These are phyloP conservation scores for Suillus cothurnatus DNA, from an alignment of 768 basidiomycete genomes.

Conservation along the genomic window DNA sequence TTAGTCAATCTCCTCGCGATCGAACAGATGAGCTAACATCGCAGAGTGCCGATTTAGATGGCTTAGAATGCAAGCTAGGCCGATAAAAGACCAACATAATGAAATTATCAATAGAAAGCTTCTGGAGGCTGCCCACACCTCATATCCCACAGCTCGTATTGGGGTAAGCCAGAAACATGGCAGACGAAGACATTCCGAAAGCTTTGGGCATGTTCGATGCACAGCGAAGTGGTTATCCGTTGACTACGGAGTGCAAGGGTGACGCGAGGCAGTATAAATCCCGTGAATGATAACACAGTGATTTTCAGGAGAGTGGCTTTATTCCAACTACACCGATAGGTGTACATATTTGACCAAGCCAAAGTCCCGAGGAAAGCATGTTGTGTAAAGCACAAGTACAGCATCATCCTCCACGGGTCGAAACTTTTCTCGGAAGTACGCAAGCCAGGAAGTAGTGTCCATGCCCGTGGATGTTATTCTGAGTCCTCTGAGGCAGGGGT, in stretches of 20 bases:
- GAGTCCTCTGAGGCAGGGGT: not conserved
- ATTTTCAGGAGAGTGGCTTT: not conserved
- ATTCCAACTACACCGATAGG: not conserved
- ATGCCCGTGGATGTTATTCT: not conserved
- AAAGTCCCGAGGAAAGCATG: constrained; percentile 1
- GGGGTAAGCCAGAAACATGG: not conserved
- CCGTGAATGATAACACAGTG: constrained; percentile 5
- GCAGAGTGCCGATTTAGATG: not conserved
- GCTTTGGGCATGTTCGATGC: constrained; percentile 5
- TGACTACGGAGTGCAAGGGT: constrained; percentile 8
- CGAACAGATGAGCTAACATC: constrained; percentile 1
- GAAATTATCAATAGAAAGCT: constrained; percentile 1
- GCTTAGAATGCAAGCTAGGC: not conserved
- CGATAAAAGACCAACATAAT: constrained; percentile 1
- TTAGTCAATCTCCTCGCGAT: constrained; percentile 5
- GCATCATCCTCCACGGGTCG: not conserved
- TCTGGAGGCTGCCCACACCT: not conserved
- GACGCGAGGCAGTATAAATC: not conserved
- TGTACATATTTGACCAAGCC: not conserved
- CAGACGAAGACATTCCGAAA: not conserved
- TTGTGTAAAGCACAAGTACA: not conserved
- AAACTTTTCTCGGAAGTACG: not conserved
- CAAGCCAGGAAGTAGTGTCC: not conserved
- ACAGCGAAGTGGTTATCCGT: constrained; percentile 2
- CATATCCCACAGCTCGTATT: not conserved